Percentiles rank a stretch among this genome's conserved stretches.
These are phyloP conservation scores for Mortierella sp. DNA, from an alignment of 371 early-diverging fungal genomes.

Conservation along the genomic window DNA sequence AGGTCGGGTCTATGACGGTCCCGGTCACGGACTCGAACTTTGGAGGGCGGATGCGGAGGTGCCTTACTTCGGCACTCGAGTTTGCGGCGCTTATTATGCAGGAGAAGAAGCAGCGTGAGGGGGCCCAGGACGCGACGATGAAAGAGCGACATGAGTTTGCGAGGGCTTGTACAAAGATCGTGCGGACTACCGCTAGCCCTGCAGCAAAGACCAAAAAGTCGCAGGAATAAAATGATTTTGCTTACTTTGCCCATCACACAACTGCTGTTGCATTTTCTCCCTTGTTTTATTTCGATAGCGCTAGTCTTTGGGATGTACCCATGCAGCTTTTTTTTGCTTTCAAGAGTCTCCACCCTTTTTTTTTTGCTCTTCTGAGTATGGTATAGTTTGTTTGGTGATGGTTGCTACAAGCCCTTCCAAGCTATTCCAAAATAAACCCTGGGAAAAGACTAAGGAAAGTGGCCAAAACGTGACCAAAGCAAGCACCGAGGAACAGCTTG, in stretches of 20 bases:
- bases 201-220: background rate
- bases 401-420: no score
- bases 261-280: no score
- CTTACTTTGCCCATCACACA: background rate
- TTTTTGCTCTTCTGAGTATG: no score
- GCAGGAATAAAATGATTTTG: background rate
- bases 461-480: no score
- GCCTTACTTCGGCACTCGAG: background rate
- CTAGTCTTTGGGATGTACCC: no score
- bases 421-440: no score
- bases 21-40: background rate
- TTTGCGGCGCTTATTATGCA: background rate
- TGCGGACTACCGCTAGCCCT: background rate
- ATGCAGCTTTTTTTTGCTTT: no score
- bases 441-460: no score
- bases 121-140: background rate
- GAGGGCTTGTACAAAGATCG: background rate
- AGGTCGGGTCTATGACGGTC: background rate
- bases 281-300: no score
- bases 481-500: no score
- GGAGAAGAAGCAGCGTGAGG: background rate
- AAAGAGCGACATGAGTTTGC: constrained; percentile 9
- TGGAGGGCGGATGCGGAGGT: background rate
- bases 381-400: no score
- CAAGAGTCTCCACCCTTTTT: no score